phyloP scores from a whole-genome alignment of 805 yeast genomes.

The Ogataea trehaloabstinens region DNA sequence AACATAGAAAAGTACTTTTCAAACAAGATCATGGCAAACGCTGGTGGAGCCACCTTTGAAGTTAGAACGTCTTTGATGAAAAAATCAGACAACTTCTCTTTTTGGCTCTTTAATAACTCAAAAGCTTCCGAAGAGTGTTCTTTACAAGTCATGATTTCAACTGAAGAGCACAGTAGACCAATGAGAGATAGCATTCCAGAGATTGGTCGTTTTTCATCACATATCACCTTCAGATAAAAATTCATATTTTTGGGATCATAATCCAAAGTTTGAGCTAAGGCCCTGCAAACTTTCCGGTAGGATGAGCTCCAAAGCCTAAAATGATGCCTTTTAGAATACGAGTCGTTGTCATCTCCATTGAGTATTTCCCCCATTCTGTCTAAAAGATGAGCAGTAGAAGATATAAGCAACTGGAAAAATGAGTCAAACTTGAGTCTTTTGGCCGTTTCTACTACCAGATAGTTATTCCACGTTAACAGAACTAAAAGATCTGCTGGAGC shows the following conservation, averaged over 20 bases:
- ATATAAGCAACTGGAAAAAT: constrained; percentile 21
- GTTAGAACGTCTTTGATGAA: constrained; percentile 37
- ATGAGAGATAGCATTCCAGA: constrained; percentile 4
- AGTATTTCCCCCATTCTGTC: constrained; percentile 18
- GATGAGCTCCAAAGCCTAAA: not conserved
- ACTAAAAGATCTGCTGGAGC: constrained; percentile 59
- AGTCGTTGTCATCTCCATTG: not conserved
- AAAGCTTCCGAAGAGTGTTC: constrained; percentile 2
- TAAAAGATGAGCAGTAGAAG: constrained; percentile 38
- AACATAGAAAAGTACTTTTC: constrained; percentile 12
- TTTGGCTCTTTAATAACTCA: constrained; percentile 13
- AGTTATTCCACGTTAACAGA: constrained; percentile 55
- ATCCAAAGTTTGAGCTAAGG: not conserved
- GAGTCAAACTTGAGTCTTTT: constrained; percentile 24
- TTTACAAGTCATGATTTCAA: not conserved
- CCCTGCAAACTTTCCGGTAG: not conserved
- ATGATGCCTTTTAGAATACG: not conserved
- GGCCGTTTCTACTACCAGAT: constrained; percentile 30
- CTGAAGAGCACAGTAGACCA: constrained; percentile 4
- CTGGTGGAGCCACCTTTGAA: constrained; percentile 25
- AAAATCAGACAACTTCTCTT: constrained; percentile 24
- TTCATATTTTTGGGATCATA: not conserved
- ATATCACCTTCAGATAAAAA: constrained; percentile 29
- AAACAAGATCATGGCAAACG: constrained; percentile 18
- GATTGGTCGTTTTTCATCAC: constrained; percentile 6